Percentiles rank a stretch among this genome's conserved stretches.
Evolutionary conservation across 2,329 filamentous ascomycete genomes (phyloP).

Genomic region (Venturia carpophila): DNA sequence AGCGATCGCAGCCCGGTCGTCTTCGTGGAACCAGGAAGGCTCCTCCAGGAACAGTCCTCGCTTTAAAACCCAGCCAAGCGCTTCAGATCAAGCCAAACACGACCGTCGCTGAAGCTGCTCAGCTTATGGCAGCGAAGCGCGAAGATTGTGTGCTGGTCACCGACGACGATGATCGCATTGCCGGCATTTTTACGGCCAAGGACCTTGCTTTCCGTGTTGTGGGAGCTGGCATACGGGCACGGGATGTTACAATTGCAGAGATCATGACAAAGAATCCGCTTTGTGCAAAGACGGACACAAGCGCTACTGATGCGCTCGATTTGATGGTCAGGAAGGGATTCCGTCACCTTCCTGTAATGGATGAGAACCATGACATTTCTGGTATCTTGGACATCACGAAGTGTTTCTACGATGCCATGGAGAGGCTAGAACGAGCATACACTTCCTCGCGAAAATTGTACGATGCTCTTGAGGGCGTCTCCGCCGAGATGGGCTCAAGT

Average conservation of each 20-base stretch:
- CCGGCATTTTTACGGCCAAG: conserved; percentile 98
- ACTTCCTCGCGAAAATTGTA: conserved; percentile 97
- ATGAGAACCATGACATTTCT: conserved; percentile 98
- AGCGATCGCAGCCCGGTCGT: conserved; percentile 72
- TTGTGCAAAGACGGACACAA: conserved; percentile 94
- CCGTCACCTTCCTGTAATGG: conserved; percentile 96
- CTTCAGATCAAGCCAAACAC: conserved; percentile 95
- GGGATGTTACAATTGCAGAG: conserved; percentile 85
- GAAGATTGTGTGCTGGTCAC: conserved; percentile 98
- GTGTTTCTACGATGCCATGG: conserved; percentile 99
- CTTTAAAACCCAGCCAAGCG: conserved; percentile 88
- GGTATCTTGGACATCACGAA: conserved; percentile 98
- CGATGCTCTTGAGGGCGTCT: conserved; percentile 93
- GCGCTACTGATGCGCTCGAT: conserved; percentile 92
- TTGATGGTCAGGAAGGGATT: conserved; percentile 98
- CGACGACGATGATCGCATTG: conserved; percentile 94
- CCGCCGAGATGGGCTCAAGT: conserved; percentile 89
- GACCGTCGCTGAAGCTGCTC: conserved; percentile 90
- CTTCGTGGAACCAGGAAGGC: conserved; percentile 85
- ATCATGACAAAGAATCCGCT: conserved; percentile 99
- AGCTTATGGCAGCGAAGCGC: conserved; percentile 97
- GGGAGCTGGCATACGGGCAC: conserved; percentile 79
- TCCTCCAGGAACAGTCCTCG: conserved; percentile 89
- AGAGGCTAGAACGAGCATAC: conserved; percentile 96
- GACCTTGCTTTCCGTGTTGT: conserved; percentile 97